Conservation (phyloP, 2,329 filamentous ascomycete genomes). For the Grosmannia serpens region DNA sequence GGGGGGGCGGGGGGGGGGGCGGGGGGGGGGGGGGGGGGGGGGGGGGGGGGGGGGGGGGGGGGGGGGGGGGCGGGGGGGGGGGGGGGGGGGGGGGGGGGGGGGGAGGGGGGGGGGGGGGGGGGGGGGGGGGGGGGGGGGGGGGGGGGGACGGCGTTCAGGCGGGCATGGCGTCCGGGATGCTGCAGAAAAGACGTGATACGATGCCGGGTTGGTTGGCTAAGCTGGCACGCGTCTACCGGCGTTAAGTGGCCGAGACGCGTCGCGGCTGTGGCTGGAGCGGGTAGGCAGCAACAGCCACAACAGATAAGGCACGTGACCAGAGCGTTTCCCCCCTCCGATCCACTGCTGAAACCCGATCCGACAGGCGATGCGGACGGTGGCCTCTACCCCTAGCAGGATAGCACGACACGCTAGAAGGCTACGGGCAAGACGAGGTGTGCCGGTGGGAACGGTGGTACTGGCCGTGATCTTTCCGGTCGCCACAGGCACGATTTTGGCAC, state of each 20-base stretch:
- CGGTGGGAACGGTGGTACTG: not conserved
- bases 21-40: too few relatives aligned
- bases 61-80: constrained; percentile 34
- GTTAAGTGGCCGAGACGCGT: too few relatives aligned
- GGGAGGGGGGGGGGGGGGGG: constrained; percentile 2
- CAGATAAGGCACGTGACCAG: not conserved
- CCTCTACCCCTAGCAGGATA: not conserved
- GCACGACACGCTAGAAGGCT: not conserved
- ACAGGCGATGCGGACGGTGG: not conserved
- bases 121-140: not conserved
- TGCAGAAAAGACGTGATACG: not conserved
- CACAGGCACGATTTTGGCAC: not conserved
- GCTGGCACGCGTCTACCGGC: too few relatives aligned
- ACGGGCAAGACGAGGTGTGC: too few relatives aligned
- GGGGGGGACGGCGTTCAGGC: not conserved
- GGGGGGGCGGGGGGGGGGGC: too few relatives aligned
- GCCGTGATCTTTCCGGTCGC: not conserved
- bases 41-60: too few relatives aligned
- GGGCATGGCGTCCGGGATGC: not conserved
- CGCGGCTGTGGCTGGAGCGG: too few relatives aligned
- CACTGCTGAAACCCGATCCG: not conserved
- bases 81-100: constrained; percentile 8
- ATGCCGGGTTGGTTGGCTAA: not conserved
- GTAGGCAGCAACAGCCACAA: not conserved
- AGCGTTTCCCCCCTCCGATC: not conserved